Conservation (phyloP, 2,329 filamentous ascomycete genomes). For the Amylocarpus encephaloides region DNA sequence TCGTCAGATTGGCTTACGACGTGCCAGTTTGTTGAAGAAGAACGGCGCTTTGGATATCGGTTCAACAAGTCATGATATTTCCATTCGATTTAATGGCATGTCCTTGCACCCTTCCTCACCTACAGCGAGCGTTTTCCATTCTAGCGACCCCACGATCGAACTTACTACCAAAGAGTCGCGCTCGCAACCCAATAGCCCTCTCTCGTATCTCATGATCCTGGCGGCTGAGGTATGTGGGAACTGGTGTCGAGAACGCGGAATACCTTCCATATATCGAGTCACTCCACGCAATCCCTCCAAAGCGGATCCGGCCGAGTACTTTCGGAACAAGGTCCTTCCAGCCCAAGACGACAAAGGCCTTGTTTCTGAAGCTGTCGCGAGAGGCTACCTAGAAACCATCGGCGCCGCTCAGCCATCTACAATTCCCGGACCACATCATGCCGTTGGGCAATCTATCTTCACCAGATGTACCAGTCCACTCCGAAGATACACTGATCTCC, state of each 20-base stretch:
- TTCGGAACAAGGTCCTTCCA: conserved; percentile 18
- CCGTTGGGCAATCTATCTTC: conserved; percentile 54
- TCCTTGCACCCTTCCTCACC: conserved; percentile 1
- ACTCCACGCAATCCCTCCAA: conserved; percentile 23
- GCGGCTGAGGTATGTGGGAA: conserved; percentile 55
- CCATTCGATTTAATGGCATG: conserved; percentile 14
- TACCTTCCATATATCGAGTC: conserved; percentile 52
- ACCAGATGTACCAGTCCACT: conserved; percentile 59
- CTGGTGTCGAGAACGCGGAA: conserved; percentile 52
- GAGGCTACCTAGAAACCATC: conserved; percentile 32
- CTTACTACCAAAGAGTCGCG: conserved; percentile 6
- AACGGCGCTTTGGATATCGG: conserved; percentile 10
- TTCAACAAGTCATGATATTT: conserved; percentile 2
- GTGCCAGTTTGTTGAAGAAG: conserved; percentile 9
- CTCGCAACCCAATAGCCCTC: conserved; percentile 31
- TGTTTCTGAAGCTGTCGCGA: conserved; percentile 7
- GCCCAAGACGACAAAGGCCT: conserved; percentile 14
- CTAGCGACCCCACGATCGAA: conserved; percentile 25
- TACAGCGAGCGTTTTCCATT: conserved; percentile 6
- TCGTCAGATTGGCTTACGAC: conserved; percentile 40
- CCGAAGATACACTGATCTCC: conserved; percentile 56
- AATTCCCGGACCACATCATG: conserved; percentile 48
- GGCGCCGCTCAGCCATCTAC: conserved; percentile 48
- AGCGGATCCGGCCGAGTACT: conserved; percentile 24
- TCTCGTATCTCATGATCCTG: conserved; percentile 51